phyloP scores from a whole-genome alignment of 225 moss, liverwort and hornwort species.

The Physcomitrellopsis africana region DNA sequence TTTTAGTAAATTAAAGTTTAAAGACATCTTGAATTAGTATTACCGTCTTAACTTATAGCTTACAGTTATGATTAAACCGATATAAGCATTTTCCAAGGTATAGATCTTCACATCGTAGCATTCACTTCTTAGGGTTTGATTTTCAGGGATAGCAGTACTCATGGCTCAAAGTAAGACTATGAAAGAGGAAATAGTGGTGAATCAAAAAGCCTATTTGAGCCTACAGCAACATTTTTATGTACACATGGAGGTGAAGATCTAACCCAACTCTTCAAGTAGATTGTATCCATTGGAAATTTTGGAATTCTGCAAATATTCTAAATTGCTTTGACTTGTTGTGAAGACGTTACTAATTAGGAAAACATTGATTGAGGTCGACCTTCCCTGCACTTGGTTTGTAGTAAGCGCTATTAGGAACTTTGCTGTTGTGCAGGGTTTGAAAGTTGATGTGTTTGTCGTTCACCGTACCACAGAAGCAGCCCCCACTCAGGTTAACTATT shows the following conservation, averaged over 20 bases:
- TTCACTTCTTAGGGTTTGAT: conserved; percentile 27
- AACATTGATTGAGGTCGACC: neutral
- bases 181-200: conserved; percentile 76
- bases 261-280: neutral
- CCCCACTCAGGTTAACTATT: conserved; percentile 33
- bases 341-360: neutral
- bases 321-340: neutral
- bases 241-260: conserved; percentile 66
- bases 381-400: conserved; percentile 1
- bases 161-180: conserved; percentile 91
- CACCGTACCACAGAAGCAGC: conserved; percentile 67
- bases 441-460: conserved; percentile 80
- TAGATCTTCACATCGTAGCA: neutral
- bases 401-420: neutral
- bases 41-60: conserved; percentile 7
- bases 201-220: conserved; percentile 62
- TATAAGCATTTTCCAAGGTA: conserved; percentile 2
- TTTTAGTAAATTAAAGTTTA: too few relatives aligned
- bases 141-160: conserved; percentile 72
- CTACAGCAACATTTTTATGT: conserved; percentile 61
- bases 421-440: conserved; percentile 58
- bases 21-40: too few relatives aligned
- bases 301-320: conserved; percentile 1
- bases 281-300: conserved; percentile 3
- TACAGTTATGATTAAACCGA: conserved; percentile 4